Base-by-base conservation (phyloP, 305 asterid species). In the Fraxinus greggii region DNA sequence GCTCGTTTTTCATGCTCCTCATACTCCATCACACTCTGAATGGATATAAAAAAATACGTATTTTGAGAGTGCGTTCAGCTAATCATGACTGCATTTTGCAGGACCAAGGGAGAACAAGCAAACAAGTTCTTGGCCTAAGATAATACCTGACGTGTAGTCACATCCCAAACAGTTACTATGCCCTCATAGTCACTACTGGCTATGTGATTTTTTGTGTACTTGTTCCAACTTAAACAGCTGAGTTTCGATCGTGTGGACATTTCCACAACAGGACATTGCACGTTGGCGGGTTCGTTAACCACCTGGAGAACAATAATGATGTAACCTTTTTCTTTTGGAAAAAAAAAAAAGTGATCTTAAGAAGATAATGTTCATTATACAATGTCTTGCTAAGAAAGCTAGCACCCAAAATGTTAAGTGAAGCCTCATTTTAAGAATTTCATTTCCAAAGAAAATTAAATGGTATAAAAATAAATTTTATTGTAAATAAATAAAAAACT, bases 1-100 rank as follows among this genome's bases (percentile, higher is more conserved):
- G 97, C 98, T 70, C 97, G 92, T 78, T 95, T 95, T 80, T 95
- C 98, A 89, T 95, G 98, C 90, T 95, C 98, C 85, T 93, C 98
- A 13, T 93, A 93, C 83, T 94, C 98, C 96, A 90, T 92, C 79
- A 92, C 87, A 84, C 97, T 93, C 97, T 93, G 74, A 48, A 85
- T 51, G 56, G 78, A 78, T 72, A 76, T 81, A 75, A 35, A 72
- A 56, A 70, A 24, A 3, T 13, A 74, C 19, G 77, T 23, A 82
- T 63, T 56, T 54, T 35, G 17, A 61, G 80, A 81, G 36, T 28
- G 54, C 32, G 56, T 69, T 26, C 67, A 77, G 26, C 36, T 83
- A 45, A 80, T 81, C 31, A 77, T 65, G 54, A 38, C 56, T 59
- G 75, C 76, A 76, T 59, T 85, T 76, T 75, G 78, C 72, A 81